Evolutionary conservation across 2,329 filamentous ascomycete genomes (phyloP).

Genomic region (Boeremia lycopersici): DNA sequence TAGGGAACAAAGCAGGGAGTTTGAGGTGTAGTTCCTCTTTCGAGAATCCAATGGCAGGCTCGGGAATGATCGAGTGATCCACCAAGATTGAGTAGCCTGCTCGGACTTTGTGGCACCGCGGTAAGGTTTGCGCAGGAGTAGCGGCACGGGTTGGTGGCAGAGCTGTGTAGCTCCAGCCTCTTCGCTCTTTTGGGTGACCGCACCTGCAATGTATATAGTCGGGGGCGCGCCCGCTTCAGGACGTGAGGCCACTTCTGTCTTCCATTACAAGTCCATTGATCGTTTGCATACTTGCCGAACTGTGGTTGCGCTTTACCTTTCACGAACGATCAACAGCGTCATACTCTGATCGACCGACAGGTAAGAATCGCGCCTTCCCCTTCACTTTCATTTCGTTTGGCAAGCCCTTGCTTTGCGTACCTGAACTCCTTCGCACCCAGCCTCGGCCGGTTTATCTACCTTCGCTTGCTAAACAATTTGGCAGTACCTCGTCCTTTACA

Average conservation of each 20-base stretch:
- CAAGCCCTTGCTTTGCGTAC: neutral
- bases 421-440: neutral
- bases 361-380: conserved; percentile 11
- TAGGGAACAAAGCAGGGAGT: conserved; percentile 13
- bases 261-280: neutral
- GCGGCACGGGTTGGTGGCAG: conserved; percentile 4
- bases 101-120: conserved; percentile 10
- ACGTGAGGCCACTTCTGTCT: neutral
- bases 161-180: conserved; percentile 14
- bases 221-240: conserved; percentile 4
- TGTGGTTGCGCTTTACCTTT: conserved; percentile 2
- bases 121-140: conserved; percentile 11
- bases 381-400: conserved; percentile 7
- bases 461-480: conserved; percentile 16
- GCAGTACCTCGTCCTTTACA: conserved; percentile 17
- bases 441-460: neutral
- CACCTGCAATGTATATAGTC: conserved; percentile 13
- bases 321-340: conserved; percentile 4
- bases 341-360: conserved; percentile 4
- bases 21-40: conserved; percentile 7
- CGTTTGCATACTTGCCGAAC: conserved; percentile 7
- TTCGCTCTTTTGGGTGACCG: conserved; percentile 2
- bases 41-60: conserved; percentile 10
- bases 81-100: conserved; percentile 6
- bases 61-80: conserved; percentile 1